These are phyloP conservation scores for Mimosa pudica DNA, from an alignment of 306 rosid genomes.

Conservation along the genomic window DNA sequence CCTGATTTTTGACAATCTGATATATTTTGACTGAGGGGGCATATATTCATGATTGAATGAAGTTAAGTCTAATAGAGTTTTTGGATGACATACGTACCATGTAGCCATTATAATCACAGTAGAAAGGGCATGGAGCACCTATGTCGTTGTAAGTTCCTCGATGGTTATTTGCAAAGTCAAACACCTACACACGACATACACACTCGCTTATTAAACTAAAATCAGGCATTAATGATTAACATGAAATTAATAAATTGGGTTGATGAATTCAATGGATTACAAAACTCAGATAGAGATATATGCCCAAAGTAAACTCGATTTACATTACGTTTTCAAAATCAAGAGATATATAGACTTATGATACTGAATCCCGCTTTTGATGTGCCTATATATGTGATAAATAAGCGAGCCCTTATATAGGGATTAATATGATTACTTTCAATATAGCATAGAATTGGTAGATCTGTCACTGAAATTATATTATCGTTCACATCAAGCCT, in stretches of 20 bases:
- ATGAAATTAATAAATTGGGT: not conserved
- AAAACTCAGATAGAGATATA: not conserved
- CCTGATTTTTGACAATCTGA: too few species aligned
- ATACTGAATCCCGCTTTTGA: too few species aligned
- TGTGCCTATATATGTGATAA: too few species aligned
- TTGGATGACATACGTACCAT: slow-evolving; percentile 34
- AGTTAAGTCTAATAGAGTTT: not conserved
- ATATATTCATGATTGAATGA: not conserved
- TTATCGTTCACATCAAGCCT: too few species aligned
- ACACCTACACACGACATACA: slow-evolving; percentile 34
- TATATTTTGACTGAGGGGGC: not conserved
- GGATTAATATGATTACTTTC: too few species aligned
- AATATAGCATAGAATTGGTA: too few species aligned
- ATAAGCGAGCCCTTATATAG: too few species aligned
- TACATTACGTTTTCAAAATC: not conserved
- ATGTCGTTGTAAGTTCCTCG: slow-evolving; percentile 51
- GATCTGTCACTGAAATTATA: too few species aligned
- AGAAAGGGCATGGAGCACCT: slow-evolving; percentile 51
- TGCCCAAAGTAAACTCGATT: not conserved
- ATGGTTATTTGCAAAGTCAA: slow-evolving; percentile 49
- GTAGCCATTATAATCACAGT: slow-evolving; percentile 49
- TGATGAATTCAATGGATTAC: not conserved
- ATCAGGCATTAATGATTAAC: not conserved
- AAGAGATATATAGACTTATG: not conserved
- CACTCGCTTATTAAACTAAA: not conserved